Conservation (phyloP, 768 basidiomycete genomes). For the Grammothele lineata region DNA sequence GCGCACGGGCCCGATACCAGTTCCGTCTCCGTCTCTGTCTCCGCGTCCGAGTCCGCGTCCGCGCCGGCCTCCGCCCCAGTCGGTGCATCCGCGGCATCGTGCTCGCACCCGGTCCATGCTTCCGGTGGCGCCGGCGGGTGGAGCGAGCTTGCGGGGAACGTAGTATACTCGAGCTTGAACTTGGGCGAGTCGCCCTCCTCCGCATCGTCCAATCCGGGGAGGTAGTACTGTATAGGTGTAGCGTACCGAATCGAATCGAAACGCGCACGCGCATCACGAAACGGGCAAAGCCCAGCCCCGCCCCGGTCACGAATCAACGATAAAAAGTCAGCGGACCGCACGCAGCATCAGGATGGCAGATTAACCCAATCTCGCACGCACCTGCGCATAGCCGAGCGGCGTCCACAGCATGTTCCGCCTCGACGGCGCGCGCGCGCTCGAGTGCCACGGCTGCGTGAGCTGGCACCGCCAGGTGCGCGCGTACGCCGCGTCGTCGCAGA, state of each 20-base stretch:
- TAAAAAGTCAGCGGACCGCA: too few species aligned
- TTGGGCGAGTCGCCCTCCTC: slow-evolving; percentile 47
- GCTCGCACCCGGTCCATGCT: too few species aligned
- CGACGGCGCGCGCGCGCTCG: slow-evolving; percentile 64
- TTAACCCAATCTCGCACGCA: slow-evolving; percentile 29
- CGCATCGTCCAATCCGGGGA: slow-evolving; percentile 46
- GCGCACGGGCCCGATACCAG: neutral
- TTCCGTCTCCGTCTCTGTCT: neutral
- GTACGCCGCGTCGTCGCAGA: slow-evolving; percentile 49
- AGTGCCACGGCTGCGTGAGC: slow-evolving; percentile 54
- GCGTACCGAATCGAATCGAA: too few species aligned
- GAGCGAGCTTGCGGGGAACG: slow-evolving; percentile 45
- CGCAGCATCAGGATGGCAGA: neutral
- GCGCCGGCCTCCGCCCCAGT: slow-evolving; percentile 11
- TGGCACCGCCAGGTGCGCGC: slow-evolving; percentile 62
- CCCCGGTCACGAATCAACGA: too few species aligned
- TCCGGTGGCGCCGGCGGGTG: slow-evolving; percentile 29
- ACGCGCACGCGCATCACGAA: too few species aligned
- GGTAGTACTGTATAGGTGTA: slow-evolving; percentile 73
- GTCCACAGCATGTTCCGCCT: slow-evolving; percentile 65
- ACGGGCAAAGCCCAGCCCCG: too few species aligned
- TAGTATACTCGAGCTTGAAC: slow-evolving; percentile 79
- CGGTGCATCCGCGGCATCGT: too few species aligned
- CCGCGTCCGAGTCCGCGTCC: neutral
- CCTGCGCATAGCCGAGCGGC: slow-evolving; percentile 85